Base-by-base conservation (phyloP, 805 yeast genomes). In the Wickerhamomyces xylosicus region DNA sequence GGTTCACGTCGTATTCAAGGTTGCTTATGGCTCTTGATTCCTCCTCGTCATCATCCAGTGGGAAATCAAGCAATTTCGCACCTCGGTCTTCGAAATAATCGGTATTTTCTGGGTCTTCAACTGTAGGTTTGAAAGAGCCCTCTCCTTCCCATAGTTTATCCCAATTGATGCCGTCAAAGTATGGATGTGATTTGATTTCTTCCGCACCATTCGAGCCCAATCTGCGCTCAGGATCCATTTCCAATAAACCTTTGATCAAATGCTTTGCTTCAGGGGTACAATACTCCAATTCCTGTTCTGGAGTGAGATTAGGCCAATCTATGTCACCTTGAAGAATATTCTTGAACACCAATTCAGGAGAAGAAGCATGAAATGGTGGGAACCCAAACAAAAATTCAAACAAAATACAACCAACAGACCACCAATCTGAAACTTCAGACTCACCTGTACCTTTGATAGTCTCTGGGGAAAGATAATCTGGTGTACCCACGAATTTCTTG, bases 391-490 rank as follows among this genome's bases (percentile, higher is more conserved):
- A 54, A 54, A 92, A 81, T 60, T 92, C 99, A 64, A 90, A 92
- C 41, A 90, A 61, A 11, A 92, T 86, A 58, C 97, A 90, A 0
- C 99, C 99, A 27, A 90, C 74, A 2, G 97, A 85, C 99, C 99
- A 92, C 98, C 98, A 89, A 62, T 89, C 97, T n/a, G 90, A 45
- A 20, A 79, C 73, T 46, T 77, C 87, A 44, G 79, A 84, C 56
- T 90, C 96, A 0, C 84, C 81, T 2, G 71, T 67, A 31, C 97
- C 97, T 33, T 72, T 66, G 44, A 92, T 86, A 0, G 96, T 89
- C 56, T 92, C 99, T 0, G 99, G 99, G 0, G 99, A 95, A 31
- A 94, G 70, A 58, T 92, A 92, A 57, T 92, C 98, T 0, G 99
- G 99, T 0, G 99, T 92, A 0, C 99, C 99, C 25, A 87, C 95